Percentiles rank a stretch among this genome's conserved stretches.
Evolutionary conservation across 2,329 filamentous ascomycete genomes (phyloP).

Genomic region (Aspergillus fumigatus): DNA sequence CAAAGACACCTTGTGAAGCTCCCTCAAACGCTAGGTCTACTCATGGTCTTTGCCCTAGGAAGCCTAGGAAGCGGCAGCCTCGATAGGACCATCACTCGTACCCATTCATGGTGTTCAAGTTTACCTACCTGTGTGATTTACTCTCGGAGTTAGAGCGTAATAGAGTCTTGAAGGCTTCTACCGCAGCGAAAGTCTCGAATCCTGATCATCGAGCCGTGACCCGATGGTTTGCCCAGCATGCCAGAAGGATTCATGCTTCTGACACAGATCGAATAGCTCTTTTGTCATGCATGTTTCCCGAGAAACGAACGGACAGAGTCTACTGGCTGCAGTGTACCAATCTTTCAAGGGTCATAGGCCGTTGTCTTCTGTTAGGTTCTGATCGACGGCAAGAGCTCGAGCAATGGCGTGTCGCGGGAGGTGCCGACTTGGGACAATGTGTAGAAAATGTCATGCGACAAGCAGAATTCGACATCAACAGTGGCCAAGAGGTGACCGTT

Average conservation of each 20-base stretch:
- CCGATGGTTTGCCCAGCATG: constrained; percentile 67
- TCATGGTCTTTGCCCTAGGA: neutral
- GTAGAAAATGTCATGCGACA: constrained; percentile 60
- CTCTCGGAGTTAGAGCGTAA: constrained; percentile 62
- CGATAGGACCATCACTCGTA: neutral
- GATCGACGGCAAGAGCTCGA: constrained; percentile 59
- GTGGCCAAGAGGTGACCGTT: constrained; percentile 52
- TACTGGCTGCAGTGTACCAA: constrained; percentile 62
- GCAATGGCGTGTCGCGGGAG: constrained; percentile 56
- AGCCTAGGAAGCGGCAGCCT: neutral
- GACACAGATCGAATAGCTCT: constrained; percentile 59
- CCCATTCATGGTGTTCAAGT: constrained; percentile 47
- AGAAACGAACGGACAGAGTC: constrained; percentile 70
- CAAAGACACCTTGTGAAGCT: neutral
- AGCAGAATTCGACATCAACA: constrained; percentile 47
- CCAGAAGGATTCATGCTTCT: constrained; percentile 52
- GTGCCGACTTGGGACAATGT: constrained; percentile 66
- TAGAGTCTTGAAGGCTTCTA: constrained; percentile 30
- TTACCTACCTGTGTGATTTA: constrained; percentile 68
- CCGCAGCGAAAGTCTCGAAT: constrained; percentile 23
- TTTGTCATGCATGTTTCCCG: constrained; percentile 71
- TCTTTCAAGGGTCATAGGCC: constrained; percentile 64
- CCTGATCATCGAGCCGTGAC: constrained; percentile 46
- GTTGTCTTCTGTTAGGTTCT: constrained; percentile 60
- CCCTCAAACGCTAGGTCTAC: neutral